Percentiles rank a stretch among this genome's conserved stretches.
Evolutionary conservation across 495 filamentous ascomycete species (phyloP).

Genomic region (Podospora comata): DNA sequence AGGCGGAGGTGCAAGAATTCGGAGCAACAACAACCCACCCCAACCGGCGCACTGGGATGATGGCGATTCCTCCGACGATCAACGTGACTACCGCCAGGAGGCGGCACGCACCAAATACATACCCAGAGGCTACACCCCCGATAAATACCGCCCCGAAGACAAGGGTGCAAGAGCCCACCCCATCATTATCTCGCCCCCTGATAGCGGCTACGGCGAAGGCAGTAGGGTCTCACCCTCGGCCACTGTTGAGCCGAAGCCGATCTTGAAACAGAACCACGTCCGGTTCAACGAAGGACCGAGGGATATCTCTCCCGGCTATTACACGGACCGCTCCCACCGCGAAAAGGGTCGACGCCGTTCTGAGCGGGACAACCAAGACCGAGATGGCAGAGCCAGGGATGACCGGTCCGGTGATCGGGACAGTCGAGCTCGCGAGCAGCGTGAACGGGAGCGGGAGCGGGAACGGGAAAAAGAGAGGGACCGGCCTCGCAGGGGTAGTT

Average conservation of each 20-base stretch:
- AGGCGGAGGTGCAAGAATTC: neutral
- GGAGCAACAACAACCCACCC: constrained; percentile 20
- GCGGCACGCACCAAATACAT: constrained; percentile 11
- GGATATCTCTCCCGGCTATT: constrained; percentile 32
- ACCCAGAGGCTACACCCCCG: constrained; percentile 10
- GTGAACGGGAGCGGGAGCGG: constrained; percentile 24
- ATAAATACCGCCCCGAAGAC: constrained; percentile 19
- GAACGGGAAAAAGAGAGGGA: constrained; percentile 9
- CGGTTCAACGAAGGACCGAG: constrained; percentile 43
- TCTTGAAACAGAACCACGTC: constrained; percentile 49
- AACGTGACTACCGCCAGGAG: constrained; percentile 17
- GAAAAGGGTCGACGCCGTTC: neutral
- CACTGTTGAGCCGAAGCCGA: constrained; percentile 46
- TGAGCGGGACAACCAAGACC: neutral
- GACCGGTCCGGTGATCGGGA: neutral
- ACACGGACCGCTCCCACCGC: constrained; percentile 18
- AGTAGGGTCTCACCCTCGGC: constrained; percentile 33
- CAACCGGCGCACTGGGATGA: constrained; percentile 25
- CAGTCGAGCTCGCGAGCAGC: neutral
- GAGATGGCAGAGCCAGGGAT: neutral
- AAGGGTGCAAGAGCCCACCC: constrained; percentile 35
- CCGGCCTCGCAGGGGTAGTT: neutral
- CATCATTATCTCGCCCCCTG: constrained; percentile 43
- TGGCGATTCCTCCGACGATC: constrained; percentile 28
- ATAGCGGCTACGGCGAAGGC: constrained; percentile 28